phyloP scores from a whole-genome alignment of 1,284 basidiomycete genomes.

The Tausonia pullulans region DNA sequence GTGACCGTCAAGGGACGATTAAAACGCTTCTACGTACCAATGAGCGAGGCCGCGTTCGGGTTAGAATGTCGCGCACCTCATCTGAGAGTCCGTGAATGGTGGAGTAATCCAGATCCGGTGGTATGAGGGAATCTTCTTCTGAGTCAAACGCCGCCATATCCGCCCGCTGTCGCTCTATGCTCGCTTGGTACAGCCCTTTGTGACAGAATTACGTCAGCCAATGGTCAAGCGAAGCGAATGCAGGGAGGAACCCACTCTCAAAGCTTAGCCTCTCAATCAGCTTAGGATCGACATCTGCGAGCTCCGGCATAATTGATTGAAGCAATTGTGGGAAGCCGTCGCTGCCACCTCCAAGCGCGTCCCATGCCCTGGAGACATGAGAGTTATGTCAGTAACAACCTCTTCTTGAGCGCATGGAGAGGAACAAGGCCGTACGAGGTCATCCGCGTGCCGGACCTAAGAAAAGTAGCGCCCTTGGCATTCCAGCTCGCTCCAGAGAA shows the following conservation, averaged over 20 bases:
- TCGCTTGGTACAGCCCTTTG: constrained; percentile 47
- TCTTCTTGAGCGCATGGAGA: no score
- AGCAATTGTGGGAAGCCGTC: no score
- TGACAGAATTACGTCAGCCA: neutral
- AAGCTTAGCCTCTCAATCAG: constrained; percentile 54
- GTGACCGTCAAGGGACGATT: neutral
- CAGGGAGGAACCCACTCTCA: constrained; percentile 44
- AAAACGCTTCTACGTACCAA: neutral
- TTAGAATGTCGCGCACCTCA: constrained; percentile 50
- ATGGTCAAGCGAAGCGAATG: no score
- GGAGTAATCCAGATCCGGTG: constrained; percentile 57
- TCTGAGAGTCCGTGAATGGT: constrained; percentile 56
- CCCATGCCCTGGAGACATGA: no score
- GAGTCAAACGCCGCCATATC: constrained; percentile 64
- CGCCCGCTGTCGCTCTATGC: constrained; percentile 26
- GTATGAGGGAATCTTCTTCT: constrained; percentile 61
- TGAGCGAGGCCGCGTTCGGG: neutral
- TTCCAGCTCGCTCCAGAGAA: no score
- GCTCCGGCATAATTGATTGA: constrained; percentile 14
- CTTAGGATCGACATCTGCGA: constrained; percentile 43
- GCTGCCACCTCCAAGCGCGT: no score
- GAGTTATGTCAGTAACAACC: no score
- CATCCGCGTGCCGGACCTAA: no score
- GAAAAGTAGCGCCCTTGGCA: no score
- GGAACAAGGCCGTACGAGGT: no score